Evolutionary conservation across 1,284 basidiomycete genomes (phyloP).

Genomic region (Ceratobasidium sp.): DNA sequence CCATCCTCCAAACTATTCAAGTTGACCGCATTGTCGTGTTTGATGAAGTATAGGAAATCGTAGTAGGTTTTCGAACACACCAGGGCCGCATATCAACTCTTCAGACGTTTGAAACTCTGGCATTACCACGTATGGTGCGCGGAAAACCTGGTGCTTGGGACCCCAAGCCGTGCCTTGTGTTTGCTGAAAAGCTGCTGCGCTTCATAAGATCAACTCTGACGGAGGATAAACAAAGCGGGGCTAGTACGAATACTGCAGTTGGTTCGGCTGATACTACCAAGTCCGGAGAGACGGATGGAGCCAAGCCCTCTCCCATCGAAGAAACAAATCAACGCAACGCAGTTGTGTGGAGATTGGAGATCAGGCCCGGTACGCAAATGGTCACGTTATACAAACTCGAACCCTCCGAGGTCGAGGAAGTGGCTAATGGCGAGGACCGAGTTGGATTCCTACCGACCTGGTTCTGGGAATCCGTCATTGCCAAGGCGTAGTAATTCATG

Average conservation of each 20-base stretch:
- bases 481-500: background rate
- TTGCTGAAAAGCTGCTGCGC: slow-evolving; percentile 67
- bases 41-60: slow-evolving; percentile 65
- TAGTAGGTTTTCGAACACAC: slow-evolving; percentile 90
- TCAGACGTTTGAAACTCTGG: slow-evolving; percentile 71
- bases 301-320: slow-evolving; percentile 47
- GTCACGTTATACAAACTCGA: slow-evolving; percentile 42
- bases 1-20: slow-evolving; percentile 50
- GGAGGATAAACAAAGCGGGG: slow-evolving; percentile 28
- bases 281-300: slow-evolving; percentile 64
- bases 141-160: slow-evolving; percentile 77
- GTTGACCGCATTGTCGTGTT: background rate
- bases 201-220: slow-evolving; percentile 58
- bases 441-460: slow-evolving; percentile 73
- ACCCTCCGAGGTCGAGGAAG: slow-evolving; percentile 58
- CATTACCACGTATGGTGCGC: slow-evolving; percentile 75
- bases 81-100: slow-evolving; percentile 67
- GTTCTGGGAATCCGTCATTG: slow-evolving; percentile 63
- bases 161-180: slow-evolving; percentile 73
- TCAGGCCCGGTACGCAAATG: background rate
- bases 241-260: slow-evolving; percentile 25
- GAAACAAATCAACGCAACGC: background rate
- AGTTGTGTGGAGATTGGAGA: slow-evolving; percentile 54
- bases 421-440: slow-evolving; percentile 67
- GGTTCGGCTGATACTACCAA: slow-evolving; percentile 67